A percentile compares a stretch with the other conserved stretches of the same genome.
Evolutionary conservation across 2,329 filamentous ascomycete species (phyloP).

Genomic region (Cladosporium colombiae): DNA sequence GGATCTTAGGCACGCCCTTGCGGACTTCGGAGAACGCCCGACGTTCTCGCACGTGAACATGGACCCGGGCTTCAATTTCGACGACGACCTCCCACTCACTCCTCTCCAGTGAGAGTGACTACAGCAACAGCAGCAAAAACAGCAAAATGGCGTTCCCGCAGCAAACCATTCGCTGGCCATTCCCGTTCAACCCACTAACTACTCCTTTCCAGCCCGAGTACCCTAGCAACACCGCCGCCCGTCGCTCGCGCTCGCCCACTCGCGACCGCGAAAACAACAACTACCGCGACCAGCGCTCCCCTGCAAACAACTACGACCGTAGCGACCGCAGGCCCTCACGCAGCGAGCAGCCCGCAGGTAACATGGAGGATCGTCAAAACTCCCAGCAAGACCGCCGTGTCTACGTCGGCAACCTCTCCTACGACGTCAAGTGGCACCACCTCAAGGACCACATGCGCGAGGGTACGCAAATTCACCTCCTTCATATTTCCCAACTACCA

Average conservation of each 20-base stretch:
- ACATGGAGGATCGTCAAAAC: conserved; percentile 78
- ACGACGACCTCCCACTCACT: not conserved
- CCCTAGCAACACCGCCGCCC: not conserved
- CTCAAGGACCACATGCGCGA: conserved; percentile 99
- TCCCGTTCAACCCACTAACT: not conserved
- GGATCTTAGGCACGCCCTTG: not conserved
- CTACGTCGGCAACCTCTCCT: conserved; percentile 98
- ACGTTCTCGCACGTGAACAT: not conserved
- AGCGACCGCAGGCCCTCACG: conserved; percentile 55
- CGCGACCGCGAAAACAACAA: conserved; percentile 42
- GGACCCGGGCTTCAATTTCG: not conserved
- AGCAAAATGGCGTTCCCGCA: not conserved
- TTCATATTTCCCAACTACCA: not conserved
- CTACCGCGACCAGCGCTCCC: conserved; percentile 56
- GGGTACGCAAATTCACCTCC: conserved; percentile 62
- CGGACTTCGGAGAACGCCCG: not conserved
- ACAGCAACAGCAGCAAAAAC: not conserved
- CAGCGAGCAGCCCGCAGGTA: conserved; percentile 52
- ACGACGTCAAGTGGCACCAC: conserved; percentile 99
- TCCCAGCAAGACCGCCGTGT: conserved; percentile 98
- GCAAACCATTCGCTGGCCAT: too few relatives aligned
- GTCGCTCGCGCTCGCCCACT: conserved; percentile 20
- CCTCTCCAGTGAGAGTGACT: not conserved
- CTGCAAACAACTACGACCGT: conserved; percentile 69
- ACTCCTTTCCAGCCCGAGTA: conserved; percentile 10